phyloP scores from a whole-genome alignment of 2,329 filamentous ascomycete species.

The Talaromyces marneffei region DNA sequence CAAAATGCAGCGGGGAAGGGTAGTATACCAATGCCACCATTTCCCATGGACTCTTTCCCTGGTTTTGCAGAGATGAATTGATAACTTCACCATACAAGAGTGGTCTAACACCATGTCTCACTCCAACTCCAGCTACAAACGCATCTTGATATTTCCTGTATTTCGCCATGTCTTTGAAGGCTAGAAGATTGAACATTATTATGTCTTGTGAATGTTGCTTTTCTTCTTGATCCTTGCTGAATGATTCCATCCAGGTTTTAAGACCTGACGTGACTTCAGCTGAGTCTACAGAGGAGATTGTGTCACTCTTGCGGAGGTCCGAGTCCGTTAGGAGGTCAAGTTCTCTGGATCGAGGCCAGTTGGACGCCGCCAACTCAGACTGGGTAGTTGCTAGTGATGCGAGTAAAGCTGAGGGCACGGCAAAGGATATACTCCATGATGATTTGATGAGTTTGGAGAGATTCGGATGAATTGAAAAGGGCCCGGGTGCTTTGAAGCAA shows the following conservation, averaged over 20 bases:
- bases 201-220: neutral
- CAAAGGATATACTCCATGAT: neutral
- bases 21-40: slow-evolving; percentile 9
- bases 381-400: neutral
- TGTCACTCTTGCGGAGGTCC: neutral
- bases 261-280: neutral
- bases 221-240: neutral
- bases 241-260: neutral
- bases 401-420: neutral
- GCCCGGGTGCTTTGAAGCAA: neutral
- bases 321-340: neutral
- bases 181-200: slow-evolving; percentile 8
- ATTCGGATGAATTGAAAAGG: neutral
- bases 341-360: neutral
- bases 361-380: neutral
- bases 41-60: slow-evolving; percentile 1
- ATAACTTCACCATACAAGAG: neutral
- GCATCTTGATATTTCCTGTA: slow-evolving; percentile 7
- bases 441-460: neutral
- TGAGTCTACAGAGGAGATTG: neutral
- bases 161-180: slow-evolving; percentile 7
- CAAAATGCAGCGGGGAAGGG: slow-evolving; percentile 8
- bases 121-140: neutral
- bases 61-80: neutral
- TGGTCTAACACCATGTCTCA: slow-evolving; percentile 1